These are phyloP conservation scores for Thyridium curvatum DNA, from an alignment of 2,329 filamentous ascomycete genomes.

Conservation along the genomic window DNA sequence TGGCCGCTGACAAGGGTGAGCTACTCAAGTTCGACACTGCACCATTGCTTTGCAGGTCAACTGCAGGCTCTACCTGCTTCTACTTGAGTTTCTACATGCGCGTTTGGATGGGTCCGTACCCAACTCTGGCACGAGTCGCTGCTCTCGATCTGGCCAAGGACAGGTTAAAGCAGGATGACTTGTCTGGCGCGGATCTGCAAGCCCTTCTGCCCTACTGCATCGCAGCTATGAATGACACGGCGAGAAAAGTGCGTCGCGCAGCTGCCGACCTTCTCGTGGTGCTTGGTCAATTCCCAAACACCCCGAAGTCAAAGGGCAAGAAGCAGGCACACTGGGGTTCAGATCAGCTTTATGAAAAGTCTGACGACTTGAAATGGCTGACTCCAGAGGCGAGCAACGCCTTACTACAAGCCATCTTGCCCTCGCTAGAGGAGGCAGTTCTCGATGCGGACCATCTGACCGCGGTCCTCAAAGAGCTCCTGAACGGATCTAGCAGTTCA, in stretches of 20 bases:
- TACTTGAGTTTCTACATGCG: conserved; percentile 72
- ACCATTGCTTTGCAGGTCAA: conserved; percentile 45
- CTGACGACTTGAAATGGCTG: conserved; percentile 50
- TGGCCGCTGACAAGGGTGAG: conserved; percentile 37
- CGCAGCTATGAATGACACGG: conserved; percentile 66
- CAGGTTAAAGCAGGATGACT: conserved; percentile 45
- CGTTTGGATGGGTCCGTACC: conserved; percentile 67
- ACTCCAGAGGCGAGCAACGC: conserved; percentile 49
- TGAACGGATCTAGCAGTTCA: conserved; percentile 44
- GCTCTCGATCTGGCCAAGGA: conserved; percentile 62
- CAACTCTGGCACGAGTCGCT: conserved; percentile 59
- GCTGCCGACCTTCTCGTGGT: conserved; percentile 61
- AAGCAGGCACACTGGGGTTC: conserved; percentile 51
- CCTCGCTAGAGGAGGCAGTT: conserved; percentile 76
- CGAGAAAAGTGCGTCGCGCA: conserved; percentile 68
- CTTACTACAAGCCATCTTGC: conserved; percentile 62
- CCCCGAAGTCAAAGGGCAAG: conserved; percentile 32
- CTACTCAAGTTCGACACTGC: conserved; percentile 46
- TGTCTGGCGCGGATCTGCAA: conserved; percentile 60
- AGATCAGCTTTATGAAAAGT: conserved; percentile 58
- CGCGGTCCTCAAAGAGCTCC: conserved; percentile 51
- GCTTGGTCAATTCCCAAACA: conserved; percentile 37
- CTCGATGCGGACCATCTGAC: conserved; percentile 69
- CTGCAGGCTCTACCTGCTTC: conserved; percentile 53
- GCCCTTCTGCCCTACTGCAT: conserved; percentile 77